Evolutionary conservation across 2,329 filamentous ascomycete species (phyloP).

Genomic region (Trichoderma brevicompactum): DNA sequence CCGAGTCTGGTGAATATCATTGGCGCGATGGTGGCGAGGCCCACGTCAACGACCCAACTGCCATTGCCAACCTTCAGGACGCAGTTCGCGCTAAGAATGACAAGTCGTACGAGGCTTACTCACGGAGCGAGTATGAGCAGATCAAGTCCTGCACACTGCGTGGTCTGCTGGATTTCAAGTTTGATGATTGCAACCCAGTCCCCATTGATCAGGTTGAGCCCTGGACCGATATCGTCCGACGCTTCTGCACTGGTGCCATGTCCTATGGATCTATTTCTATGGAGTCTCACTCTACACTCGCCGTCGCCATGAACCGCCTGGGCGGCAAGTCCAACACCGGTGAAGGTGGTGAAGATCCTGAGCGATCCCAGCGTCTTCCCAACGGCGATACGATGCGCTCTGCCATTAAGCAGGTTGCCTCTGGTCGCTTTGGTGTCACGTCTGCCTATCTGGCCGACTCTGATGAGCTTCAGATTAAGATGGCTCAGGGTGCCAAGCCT

Average conservation of each 20-base stretch:
- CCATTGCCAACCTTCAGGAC: slow-evolving; percentile 96
- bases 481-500: slow-evolving; percentile 97
- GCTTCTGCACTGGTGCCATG: slow-evolving; percentile 97
- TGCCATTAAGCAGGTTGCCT: slow-evolving; percentile 96
- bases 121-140: slow-evolving; percentile 88
- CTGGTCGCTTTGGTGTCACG: slow-evolving; percentile 93
- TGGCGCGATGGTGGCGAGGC: slow-evolving; percentile 96
- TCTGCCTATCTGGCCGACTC: slow-evolving; percentile 93
- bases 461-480: slow-evolving; percentile 98
- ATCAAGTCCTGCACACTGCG: slow-evolving; percentile 96
- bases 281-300: slow-evolving; percentile 95
- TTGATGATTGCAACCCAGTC: slow-evolving; percentile 81
- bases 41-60: slow-evolving; percentile 92
- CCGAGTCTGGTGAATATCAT: slow-evolving; percentile 95
- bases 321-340: slow-evolving; percentile 98
- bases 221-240: slow-evolving; percentile 96
- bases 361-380: slow-evolving; percentile 81
- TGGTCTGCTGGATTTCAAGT: slow-evolving; percentile 94
- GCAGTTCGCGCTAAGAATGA: slow-evolving; percentile 96
- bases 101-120: slow-evolving; percentile 98
- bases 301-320: slow-evolving; percentile 94
- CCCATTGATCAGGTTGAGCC: slow-evolving; percentile 97
- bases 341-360: slow-evolving; percentile 94
- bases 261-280: slow-evolving; percentile 98
- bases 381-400: slow-evolving; percentile 97